Evolutionary conservation across 1,284 basidiomycete species (phyloP), one percentile per base, ranked within the genome.

Genomic region (Ganoderma leucocontextum): DNA sequence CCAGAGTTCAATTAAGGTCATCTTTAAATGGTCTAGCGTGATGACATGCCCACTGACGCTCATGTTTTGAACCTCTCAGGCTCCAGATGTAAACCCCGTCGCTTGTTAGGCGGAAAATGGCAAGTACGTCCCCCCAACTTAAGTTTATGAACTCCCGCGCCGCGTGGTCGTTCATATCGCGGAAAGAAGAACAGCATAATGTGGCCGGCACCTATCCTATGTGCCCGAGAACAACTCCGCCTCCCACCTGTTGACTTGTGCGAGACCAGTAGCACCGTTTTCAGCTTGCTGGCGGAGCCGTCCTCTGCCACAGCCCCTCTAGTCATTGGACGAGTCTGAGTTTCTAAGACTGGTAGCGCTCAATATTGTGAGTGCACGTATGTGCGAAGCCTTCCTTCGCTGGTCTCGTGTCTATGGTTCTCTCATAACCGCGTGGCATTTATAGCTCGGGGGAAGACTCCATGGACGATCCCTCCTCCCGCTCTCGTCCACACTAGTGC

Each of bases 341-440:
- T 55, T 25, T 39, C n/a, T 59, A 35, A 59, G 22, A 38, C 35
- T 15, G 35, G 36, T 22, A 59, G 57, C 57, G 57, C 57, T 19
- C 57, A 59, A 59, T 59, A 6, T 59, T 25, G 57, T 25, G 22
- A 39, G 33, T 59, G 33, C 36, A 22, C 22, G 9, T 22, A 13
- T 39, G n/a, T 59, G 35, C 57, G 57, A 59, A 39, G 57, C 29
- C 35, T 59, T 59, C 57, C 57, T 22, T n/a, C 35, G 9, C 35
- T 22, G 57, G 57, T 59, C 57, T 59, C 57, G 57, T 59, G 57
- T 59, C n/a, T 36, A 19, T 39, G 57, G 57, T 59, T 59, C 57
- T 59, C 57, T 59, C 57, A 59, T 59, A 59, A 36, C 57, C 35
- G n/a, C 35, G 55, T 49, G 29, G 22, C 57, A 59, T 35, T 59